These are phyloP conservation scores for Murraya paniculata DNA, from an alignment of 345 rosid genomes.

Conservation along the genomic window DNA sequence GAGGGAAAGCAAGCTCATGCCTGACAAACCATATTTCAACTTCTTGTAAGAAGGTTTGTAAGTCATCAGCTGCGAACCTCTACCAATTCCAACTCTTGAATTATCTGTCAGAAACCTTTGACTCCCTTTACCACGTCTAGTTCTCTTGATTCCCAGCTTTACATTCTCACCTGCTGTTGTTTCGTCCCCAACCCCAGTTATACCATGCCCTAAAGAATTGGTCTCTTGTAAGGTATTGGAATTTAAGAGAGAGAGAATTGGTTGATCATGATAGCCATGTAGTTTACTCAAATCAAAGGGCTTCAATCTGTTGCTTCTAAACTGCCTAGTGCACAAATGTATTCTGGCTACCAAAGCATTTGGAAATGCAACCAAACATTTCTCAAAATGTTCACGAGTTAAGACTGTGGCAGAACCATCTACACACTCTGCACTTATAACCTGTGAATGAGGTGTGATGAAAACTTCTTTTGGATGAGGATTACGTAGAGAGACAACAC, in stretches of 20 bases:
- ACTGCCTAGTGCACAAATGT: conserved; percentile 81
- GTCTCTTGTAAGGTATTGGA: conserved; percentile 41
- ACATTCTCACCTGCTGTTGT: conserved; percentile 47
- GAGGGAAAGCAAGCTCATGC: conserved; percentile 49
- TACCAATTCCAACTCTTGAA: conserved; percentile 28
- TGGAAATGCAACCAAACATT: conserved; percentile 63
- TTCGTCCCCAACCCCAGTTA: conserved; percentile 54
- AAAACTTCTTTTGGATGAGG: conserved; percentile 91
- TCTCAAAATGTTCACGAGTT: conserved; percentile 72
- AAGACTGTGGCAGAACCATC: conserved; percentile 88
- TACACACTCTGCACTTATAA: conserved; percentile 93
- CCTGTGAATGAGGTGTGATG: conserved; percentile 89
- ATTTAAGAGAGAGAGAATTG: conserved; percentile 64
- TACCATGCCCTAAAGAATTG: conserved; percentile 37
- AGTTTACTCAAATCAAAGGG: conserved; percentile 81
- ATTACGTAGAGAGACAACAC: conserved; percentile 61
- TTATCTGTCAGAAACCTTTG: conserved; percentile 36
- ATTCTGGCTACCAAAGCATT: conserved; percentile 55
- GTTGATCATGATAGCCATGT: conserved; percentile 82
- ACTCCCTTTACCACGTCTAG: conserved; percentile 44
- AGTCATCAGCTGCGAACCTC: conserved; percentile 21
- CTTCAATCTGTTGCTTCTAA: conserved; percentile 72
- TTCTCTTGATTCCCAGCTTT: conserved; percentile 62
- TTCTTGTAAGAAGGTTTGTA: conserved; percentile 43
- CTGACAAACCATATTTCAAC: conserved; percentile 46